Evolutionary conservation across 371 early-diverging fungal species (phyloP), one percentile per base, ranked within the genome.

Genomic region (Saksenaea oblongispora): DNA sequence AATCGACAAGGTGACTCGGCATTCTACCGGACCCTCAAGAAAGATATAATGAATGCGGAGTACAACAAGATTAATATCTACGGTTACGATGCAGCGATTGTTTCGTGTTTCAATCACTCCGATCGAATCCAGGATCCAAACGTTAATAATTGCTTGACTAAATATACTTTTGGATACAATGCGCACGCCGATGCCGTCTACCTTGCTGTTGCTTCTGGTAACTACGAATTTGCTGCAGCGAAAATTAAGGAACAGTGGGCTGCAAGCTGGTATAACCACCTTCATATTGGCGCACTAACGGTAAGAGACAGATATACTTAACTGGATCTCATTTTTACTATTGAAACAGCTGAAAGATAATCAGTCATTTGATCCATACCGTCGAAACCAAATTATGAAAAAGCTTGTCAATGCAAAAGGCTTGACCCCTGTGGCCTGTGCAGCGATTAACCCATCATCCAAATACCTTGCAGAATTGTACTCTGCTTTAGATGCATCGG

Each of bases 1-100:
- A 88, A 88, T 47, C 70, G 87, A 5, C 76, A 83, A 56, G 89
- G 89, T 27, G 76, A 86, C 59, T 72, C 76, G 17, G 84, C 83
- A 0, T 84, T 87, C 54, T 84, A 78, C 39, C 59, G 67, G 4
- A 10, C n/a, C 3, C 15, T 51, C 1, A 17, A 34, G 14, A 24
- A n/a, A 1, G 64, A 62, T 7, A 31, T 41, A 1, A 41, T 73
- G 56, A 67, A 71, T 14, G 31, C 70, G 10, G 69, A 71, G 42
- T 55, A 37, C 3, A 17, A 18, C 14, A 62, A 59, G 56, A 13
- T 56, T 10, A 36, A 54, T 31, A 15, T 41, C 27, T 10, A 22
- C 51, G 22, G 17, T 17, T 14, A 22, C 15, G 61, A 34, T 26
- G 14, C 10, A 9, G 54, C 39, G 8, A 28, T 47, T 31, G 11